A percentile compares a stretch with the other conserved stretches of the same genome.
Conservation (phyloP, 2,329 filamentous ascomycete genomes). For the Berkeleyomyces rouxiae region DNA sequence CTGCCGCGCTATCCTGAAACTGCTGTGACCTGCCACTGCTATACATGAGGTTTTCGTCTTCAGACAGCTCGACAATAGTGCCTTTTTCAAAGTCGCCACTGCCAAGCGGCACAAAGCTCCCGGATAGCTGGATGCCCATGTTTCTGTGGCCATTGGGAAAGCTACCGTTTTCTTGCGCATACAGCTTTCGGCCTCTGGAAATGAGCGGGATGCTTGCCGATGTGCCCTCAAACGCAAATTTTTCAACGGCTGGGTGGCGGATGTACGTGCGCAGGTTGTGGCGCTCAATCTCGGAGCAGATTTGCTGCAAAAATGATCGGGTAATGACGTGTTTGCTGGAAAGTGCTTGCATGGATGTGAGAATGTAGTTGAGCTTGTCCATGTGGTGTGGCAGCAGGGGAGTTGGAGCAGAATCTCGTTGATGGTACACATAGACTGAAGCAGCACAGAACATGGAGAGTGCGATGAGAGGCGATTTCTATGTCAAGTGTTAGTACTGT, state of each 20-base stretch:
- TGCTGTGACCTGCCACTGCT: slow-evolving; percentile 5
- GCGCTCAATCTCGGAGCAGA: slow-evolving; percentile 61
- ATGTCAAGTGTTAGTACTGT: neutral
- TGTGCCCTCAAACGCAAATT: slow-evolving; percentile 20
- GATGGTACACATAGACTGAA: slow-evolving; percentile 66
- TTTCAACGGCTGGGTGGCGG: slow-evolving; percentile 22
- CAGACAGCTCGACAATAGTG: slow-evolving; percentile 6
- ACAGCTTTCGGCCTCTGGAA: slow-evolving; percentile 17
- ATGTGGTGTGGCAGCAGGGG: slow-evolving; percentile 32
- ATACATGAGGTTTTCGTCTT: slow-evolving; percentile 7
- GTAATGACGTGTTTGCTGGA: slow-evolving; percentile 60
- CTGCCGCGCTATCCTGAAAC: slow-evolving; percentile 5
- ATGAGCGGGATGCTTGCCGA: slow-evolving; percentile 31
- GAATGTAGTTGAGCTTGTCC: slow-evolving; percentile 52
- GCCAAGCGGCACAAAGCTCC: slow-evolving; percentile 4
- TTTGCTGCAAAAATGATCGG: slow-evolving; percentile 68
- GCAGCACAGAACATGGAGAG: slow-evolving; percentile 76
- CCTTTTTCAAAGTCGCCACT: neutral
- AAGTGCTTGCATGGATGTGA: slow-evolving; percentile 63
- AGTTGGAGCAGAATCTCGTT: slow-evolving; percentile 48
- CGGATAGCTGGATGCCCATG: neutral
- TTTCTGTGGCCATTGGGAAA: neutral
- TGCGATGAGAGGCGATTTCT: slow-evolving; percentile 45
- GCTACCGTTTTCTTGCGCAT: neutral
- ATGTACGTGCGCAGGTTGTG: slow-evolving; percentile 26